These are phyloP conservation scores for Talaromyces atroroseus DNA, from an alignment of 2,329 filamentous ascomycete species.

Conservation along the genomic window DNA sequence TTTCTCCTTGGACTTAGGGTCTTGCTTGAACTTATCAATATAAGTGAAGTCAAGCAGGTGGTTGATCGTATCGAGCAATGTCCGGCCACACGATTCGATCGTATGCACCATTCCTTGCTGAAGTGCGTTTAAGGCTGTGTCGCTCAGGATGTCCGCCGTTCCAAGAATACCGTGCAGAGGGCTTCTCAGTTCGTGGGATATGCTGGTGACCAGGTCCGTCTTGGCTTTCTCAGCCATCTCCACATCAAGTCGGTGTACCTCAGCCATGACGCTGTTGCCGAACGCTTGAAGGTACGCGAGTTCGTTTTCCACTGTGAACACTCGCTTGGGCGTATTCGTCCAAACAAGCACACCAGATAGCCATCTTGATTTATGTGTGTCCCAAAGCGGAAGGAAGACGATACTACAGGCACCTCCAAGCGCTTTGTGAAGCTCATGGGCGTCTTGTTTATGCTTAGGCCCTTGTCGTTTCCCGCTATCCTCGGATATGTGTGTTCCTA, in stretches of 20 bases:
- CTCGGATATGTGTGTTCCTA: too few species aligned
- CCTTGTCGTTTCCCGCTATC: not conserved
- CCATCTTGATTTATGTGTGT: conserved; percentile 25
- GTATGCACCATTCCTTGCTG: conserved; percentile 30
- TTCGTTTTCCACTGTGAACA: conserved; percentile 24
- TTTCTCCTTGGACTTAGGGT: too few species aligned
- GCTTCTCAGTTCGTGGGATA: conserved; percentile 32
- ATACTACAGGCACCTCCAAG: conserved; percentile 25
- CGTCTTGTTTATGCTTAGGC: not conserved
- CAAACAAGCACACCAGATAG: conserved; percentile 26
- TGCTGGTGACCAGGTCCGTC: conserved; percentile 28
- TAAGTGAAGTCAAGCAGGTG: conserved; percentile 29
- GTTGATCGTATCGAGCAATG: conserved; percentile 39
- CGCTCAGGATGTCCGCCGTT: conserved; percentile 27
- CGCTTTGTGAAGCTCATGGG: conserved; percentile 19
- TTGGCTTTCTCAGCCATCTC: conserved; percentile 29
- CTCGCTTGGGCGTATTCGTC: conserved; percentile 23
- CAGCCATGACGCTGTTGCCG: conserved; percentile 30
- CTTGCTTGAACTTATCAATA: conserved; percentile 23
- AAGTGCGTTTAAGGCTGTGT: conserved; percentile 22
- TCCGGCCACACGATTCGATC: conserved; percentile 37
- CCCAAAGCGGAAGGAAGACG: conserved; percentile 28
- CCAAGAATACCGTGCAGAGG: conserved; percentile 34
- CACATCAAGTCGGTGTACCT: conserved; percentile 26
- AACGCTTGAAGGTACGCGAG: conserved; percentile 27